Percentiles rank a stretch among this genome's conserved stretches.
Evolutionary conservation across 192 early-diverging fungal species (phyloP).

Genomic region (Gigaspora rosea): DNA sequence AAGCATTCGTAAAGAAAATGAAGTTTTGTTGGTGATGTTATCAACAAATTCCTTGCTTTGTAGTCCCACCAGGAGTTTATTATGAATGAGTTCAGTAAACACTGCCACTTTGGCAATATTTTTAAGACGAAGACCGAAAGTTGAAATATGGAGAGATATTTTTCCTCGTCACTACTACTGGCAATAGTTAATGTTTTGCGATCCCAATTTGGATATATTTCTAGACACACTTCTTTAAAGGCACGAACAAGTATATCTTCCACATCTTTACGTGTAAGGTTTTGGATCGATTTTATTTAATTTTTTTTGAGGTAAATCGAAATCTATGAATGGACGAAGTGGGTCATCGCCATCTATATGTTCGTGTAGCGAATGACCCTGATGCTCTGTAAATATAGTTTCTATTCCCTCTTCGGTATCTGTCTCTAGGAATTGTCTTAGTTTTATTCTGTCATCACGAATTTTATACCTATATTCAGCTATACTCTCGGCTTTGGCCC

Average conservation of each 20-base stretch:
- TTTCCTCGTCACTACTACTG: conserved; percentile 1
- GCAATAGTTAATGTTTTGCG: neutral
- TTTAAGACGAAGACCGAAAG: neutral
- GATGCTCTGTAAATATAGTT: neutral
- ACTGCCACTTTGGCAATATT: conserved; percentile 1
- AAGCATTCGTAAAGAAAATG: conserved; percentile 14
- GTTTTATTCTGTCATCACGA: neutral
- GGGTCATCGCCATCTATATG: conserved; percentile 9
- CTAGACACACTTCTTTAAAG: neutral
- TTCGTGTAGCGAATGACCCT: conserved; percentile 8
- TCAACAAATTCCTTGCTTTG: neutral
- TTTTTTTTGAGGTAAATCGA: conserved; percentile 9
- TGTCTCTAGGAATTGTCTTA: neutral
- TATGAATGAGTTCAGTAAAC: neutral
- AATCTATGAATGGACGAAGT: conserved; percentile 15
- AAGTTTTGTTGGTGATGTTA: neutral
- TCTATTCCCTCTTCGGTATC: neutral
- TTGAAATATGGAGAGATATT: neutral
- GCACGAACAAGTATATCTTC: neutral
- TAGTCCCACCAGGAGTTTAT: neutral
- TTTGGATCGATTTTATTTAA: neutral
- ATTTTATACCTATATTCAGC: neutral
- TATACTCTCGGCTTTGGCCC: neutral
- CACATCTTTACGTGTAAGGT: conserved; percentile 4
- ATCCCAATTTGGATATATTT: conserved; percentile 1